Base-by-base conservation (phyloP, 148 eudicot species). In the Amaranthus cruentus region DNA sequence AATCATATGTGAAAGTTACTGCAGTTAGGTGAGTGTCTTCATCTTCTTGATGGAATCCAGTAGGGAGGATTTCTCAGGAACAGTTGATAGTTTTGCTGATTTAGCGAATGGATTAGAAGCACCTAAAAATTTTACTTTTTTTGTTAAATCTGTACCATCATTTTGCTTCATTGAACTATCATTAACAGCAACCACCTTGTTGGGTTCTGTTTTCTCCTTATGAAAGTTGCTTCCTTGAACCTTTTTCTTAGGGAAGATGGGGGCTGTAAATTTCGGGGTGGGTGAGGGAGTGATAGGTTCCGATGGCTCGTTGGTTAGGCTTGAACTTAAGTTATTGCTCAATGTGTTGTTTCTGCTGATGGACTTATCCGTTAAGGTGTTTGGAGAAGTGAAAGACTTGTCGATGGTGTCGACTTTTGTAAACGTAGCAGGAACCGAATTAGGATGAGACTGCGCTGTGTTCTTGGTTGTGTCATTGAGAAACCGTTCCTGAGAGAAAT, bases 21-120 rank as follows among this genome's bases (percentile, higher is more conserved):
- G 78, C 47, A 57, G 82, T 61, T 78, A 69, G 83, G 60, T 70
- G 71, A 75, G 58, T 80, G 76, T 74, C 85, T 82, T 87, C 83
- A 83, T 77, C 85, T 86, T 92, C 84, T 90, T 90, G 67, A 96
- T 78, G 15, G 97, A 90, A 78, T 95, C 91, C 67, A 92, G 77
- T 65, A 92, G 63, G 2, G 97, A 92, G 11, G 94, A 61, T 74
- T 77, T 83, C 28, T 85, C 96, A 54, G 81, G 83, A 46, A 74
- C 72, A 72, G 21, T 84, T 42, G 97, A 80, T 63, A 91, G 73
- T 83, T 91, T 95, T 4, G 94, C 97, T 15, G 74, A 55, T 71
- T 79, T 81, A 4, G 76, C 84, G 69, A 73, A 95, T 62, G 93
- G 96, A 73, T 90, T 95, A 14, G 92, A 78, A 51, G 91, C 81